Conservation (phyloP, 176 grass and related monocot genomes). For the Phoenix dactylifera region DNA sequence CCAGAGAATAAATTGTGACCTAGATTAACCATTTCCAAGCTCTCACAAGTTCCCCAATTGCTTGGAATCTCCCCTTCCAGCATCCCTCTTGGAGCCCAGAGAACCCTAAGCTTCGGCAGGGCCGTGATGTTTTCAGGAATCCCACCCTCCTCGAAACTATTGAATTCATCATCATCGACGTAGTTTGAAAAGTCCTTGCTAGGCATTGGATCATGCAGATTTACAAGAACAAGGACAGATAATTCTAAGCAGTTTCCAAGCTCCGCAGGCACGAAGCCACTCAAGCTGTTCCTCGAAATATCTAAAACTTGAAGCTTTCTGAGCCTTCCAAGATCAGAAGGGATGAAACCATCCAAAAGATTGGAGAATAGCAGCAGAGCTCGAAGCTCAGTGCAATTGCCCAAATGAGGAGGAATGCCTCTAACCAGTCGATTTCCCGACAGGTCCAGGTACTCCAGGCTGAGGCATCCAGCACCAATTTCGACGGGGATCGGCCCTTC, state of each 20-base stretch:
- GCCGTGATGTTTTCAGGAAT: conserved; percentile 27
- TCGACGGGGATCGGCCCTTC: conserved; percentile 62
- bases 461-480: conserved; percentile 37
- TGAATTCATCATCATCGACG: no score
- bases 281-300: conserved; percentile 76
- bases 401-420: conserved; percentile 58
- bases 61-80: conserved; percentile 29
- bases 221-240: conserved; percentile 65
- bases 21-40: conserved; percentile 38
- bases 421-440: conserved; percentile 66
- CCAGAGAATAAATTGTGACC: conserved; percentile 33
- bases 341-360: conserved; percentile 63
- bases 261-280: conserved; percentile 56
- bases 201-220: conserved; percentile 26
- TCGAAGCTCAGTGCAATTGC: conserved; percentile 51
- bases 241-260: conserved; percentile 63
- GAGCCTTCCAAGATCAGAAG: conserved; percentile 56
- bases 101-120: conserved; percentile 33
- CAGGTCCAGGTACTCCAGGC: conserved; percentile 55
- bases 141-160: conserved; percentile 16
- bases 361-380: conserved; percentile 57
- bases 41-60: conserved; percentile 37
- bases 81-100: conserved; percentile 31
- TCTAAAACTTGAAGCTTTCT: conserved; percentile 57
- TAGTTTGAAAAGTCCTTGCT: no score